These are phyloP conservation scores for Schizochytrium sp. DNA, from an alignment of 108 stramenopile genomes.

Conservation along the genomic window DNA sequence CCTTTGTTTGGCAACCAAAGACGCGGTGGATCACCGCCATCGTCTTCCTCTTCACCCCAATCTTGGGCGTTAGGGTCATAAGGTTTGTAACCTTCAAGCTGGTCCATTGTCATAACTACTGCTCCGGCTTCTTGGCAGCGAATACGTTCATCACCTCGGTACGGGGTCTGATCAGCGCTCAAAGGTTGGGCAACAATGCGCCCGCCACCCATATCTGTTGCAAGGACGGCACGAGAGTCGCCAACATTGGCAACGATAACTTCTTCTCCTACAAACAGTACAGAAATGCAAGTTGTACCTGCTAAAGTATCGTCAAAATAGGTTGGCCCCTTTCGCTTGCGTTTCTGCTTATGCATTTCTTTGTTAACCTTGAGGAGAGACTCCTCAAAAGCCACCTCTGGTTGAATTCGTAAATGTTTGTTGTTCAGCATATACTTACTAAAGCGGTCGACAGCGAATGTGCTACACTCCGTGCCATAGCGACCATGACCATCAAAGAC, in stretches of 20 bases:
- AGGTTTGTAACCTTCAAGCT: conserved; percentile 83
- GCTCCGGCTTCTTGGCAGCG: conserved; percentile 80
- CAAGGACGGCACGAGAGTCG: conserved; percentile 90
- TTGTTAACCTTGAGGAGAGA: conserved; percentile 50
- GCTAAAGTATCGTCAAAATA: conserved; percentile 93
- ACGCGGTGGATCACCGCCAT: conserved; percentile 91
- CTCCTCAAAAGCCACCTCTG: conserved; percentile 6
- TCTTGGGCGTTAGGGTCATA: conserved; percentile 77
- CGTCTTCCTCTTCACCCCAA: conserved; percentile 85
- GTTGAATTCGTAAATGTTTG: background rate
- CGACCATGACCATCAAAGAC: conserved; percentile 71
- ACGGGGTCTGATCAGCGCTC: conserved; percentile 88
- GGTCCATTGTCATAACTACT: conserved; percentile 82
- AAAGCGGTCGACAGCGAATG: conserved; percentile 56
- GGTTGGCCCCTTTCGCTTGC: conserved; percentile 73
- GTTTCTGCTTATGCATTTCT: conserved; percentile 66
- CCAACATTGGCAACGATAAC: conserved; percentile 94
- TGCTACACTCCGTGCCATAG: conserved; percentile 62
- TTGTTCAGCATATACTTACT: conserved; percentile 4
- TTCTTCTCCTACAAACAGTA: conserved; percentile 82
- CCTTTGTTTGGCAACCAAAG: conserved; percentile 86
- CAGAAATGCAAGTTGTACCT: conserved; percentile 92
- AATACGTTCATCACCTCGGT: conserved; percentile 86
- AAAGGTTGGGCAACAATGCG: conserved; percentile 77
- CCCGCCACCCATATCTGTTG: conserved; percentile 62